Conservation (phyloP, 2,329 filamentous ascomycete species). For the Ophiosphaerella narmari region DNA sequence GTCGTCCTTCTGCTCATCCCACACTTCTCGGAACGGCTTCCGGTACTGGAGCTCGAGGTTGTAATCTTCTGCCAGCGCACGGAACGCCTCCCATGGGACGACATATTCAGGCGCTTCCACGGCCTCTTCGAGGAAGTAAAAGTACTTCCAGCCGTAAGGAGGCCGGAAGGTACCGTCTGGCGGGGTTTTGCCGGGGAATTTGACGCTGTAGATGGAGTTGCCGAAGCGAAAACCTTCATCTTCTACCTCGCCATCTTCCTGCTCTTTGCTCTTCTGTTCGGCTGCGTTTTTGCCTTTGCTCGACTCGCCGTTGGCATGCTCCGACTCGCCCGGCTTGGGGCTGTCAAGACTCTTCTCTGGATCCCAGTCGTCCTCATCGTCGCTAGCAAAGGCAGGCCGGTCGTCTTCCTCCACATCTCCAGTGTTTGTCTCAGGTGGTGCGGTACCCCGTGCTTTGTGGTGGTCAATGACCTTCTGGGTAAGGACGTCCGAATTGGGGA, state of each 20-base stretch:
- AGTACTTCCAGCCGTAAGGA: slow-evolving; percentile 97
- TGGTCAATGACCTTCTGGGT: slow-evolving; percentile 76
- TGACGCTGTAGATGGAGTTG: slow-evolving; percentile 88
- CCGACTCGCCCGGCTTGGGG: slow-evolving; percentile 42
- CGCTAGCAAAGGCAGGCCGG: slow-evolving; percentile 42
- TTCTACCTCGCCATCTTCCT: slow-evolving; percentile 53
- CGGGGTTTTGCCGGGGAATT: slow-evolving; percentile 82
- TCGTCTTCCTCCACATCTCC: slow-evolving; percentile 36
- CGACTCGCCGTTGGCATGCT: slow-evolving; percentile 34
- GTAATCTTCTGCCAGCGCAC: slow-evolving; percentile 92
- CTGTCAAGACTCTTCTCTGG: slow-evolving; percentile 51
- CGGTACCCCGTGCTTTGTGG: slow-evolving; percentile 60
- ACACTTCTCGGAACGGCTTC: slow-evolving; percentile 87
- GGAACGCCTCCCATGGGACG: slow-evolving; percentile 97
- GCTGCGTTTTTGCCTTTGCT: slow-evolving; percentile 25
- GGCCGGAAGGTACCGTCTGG: slow-evolving; percentile 89
- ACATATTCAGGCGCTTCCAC: slow-evolving; percentile 98
- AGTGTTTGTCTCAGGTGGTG: slow-evolving; percentile 44
- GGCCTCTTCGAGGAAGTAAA: slow-evolving; percentile 92
- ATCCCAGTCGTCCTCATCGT: slow-evolving; percentile 51
- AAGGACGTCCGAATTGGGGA: slow-evolving; percentile 95
- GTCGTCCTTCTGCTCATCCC: slow-evolving; percentile 89
- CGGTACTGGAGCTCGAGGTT: slow-evolving; percentile 95
- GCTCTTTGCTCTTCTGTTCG: slow-evolving; percentile 49
- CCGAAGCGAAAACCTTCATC: slow-evolving; percentile 74